Base-by-base conservation (phyloP, 495 filamentous ascomycete genomes). In the Neurospora sp. region DNA sequence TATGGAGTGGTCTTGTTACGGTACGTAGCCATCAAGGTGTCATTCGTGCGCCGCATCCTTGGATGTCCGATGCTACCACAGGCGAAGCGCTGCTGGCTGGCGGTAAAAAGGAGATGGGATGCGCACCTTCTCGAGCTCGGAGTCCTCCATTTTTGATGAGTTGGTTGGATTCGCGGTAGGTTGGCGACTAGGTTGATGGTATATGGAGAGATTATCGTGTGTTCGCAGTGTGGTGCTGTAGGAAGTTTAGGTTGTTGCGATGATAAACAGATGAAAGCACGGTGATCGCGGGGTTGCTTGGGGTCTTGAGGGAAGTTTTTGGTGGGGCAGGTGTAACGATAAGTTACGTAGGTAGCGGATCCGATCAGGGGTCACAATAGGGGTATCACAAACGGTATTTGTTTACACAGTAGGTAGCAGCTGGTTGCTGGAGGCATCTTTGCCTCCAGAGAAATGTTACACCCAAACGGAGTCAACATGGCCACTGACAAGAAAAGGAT, bases 91-190 rank as follows among this genome's bases (percentile, higher is more conserved):
- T 31, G 20, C 46, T 53, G 39, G 39, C 41, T 41, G 38, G 31
- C 12, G 6, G 18, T 5, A 27, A 31, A 31, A 69, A 38, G 18
- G 9, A n/a, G 38, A n/a, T 20, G 6, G 11, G 31, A 14, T 41
- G 72, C 83, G 73, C 72, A 93, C 92, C 85, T 93, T 89, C 81
- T 94, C 93, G 71, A 97, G 83, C 79, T 97, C 93, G 79, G 91
- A 87, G 85, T 96, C 93, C n/a, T 90, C 91, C 93, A 96, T 94
- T 72, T 42, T 84, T 71, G 70, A 31, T 27, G 11, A 11, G 31
- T 71, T 27, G 18, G 35, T n/a, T 16, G 70, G 2, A 66, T 66
- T 66, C 53, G 53, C 14, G 53, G 14, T 35, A n/a, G 3, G 44
- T 68, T 46, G 27, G 70, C 69, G 40, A 46, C 27, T 59, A 6